phyloP scores from a whole-genome alignment of 331 rosid genomes.

The Malus hybrid region DNA sequence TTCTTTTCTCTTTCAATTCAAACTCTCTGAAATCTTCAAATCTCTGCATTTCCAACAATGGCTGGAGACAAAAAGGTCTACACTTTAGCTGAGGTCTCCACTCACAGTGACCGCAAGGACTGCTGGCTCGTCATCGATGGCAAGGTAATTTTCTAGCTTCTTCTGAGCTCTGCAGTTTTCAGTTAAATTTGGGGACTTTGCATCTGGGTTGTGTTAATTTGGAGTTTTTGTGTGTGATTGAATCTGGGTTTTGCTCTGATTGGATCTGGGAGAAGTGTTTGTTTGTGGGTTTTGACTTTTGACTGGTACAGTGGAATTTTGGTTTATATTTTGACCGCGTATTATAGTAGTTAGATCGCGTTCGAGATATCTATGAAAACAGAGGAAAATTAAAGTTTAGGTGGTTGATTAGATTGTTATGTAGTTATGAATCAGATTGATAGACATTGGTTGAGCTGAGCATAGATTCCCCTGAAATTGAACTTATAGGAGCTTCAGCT shows the following conservation, averaged over 20 bases:
- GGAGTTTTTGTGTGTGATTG: background rate
- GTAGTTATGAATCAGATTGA: background rate
- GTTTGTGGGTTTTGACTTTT: background rate
- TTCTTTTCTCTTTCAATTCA: slow-evolving; percentile 16
- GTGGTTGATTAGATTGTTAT: background rate
- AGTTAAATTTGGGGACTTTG: background rate
- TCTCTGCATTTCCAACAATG: slow-evolving; percentile 30
- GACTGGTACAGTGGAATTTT: background rate
- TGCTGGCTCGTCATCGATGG: slow-evolving; percentile 79
- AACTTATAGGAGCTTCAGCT: background rate
- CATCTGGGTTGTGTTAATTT: too few species aligned
- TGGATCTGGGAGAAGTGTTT: background rate
- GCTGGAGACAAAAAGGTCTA: slow-evolving; percentile 39
- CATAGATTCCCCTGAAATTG: background rate
- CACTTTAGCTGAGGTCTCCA: slow-evolving; percentile 53
- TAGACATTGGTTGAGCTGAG: background rate
- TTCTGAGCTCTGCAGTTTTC: background rate
- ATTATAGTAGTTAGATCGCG: background rate
- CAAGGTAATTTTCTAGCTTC: slow-evolving; percentile 35
- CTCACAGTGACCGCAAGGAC: slow-evolving; percentile 46
- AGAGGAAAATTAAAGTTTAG: background rate
- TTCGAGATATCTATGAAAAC: background rate
- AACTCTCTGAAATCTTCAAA: background rate
- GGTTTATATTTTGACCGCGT: background rate
- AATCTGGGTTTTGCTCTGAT: background rate